Conservation (phyloP, 352 stramenopile genomes). For the Pythium apleroticum region DNA sequence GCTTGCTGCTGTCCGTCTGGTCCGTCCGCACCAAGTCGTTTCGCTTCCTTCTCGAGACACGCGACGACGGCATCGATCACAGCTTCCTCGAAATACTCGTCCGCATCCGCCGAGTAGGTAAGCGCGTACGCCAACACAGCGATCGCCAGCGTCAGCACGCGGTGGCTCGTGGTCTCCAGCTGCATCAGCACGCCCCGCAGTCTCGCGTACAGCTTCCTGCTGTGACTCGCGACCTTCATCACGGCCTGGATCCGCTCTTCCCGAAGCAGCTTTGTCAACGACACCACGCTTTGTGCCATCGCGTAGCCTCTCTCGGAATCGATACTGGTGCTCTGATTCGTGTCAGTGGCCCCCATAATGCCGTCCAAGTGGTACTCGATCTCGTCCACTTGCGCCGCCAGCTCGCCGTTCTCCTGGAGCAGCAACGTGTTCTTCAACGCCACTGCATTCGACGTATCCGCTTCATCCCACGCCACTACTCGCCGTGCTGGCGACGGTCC, state of each 20-base stretch:
- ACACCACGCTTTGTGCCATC: constrained; percentile 36
- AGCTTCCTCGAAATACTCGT: constrained; percentile 38
- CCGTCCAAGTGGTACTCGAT: constrained; percentile 63
- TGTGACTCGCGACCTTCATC: constrained; percentile 34
- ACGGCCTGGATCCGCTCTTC: constrained; percentile 33
- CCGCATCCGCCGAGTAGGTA: constrained; percentile 28
- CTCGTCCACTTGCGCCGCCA: constrained; percentile 51
- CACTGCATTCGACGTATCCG: constrained; percentile 1
- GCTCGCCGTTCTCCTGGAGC: constrained; percentile 60
- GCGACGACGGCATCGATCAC: constrained; percentile 36
- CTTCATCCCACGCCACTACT: background rate
- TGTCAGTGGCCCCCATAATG: constrained; percentile 30
- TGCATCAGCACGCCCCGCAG: constrained; percentile 38
- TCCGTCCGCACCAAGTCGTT: constrained; percentile 1
- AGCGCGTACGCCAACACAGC: constrained; percentile 45
- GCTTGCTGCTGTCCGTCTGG: background rate
- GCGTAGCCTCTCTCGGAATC: constrained; percentile 13
- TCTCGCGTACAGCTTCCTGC: constrained; percentile 23
- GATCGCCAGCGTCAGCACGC: constrained; percentile 29
- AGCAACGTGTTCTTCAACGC: constrained; percentile 49
- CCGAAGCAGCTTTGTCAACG: constrained; percentile 39
- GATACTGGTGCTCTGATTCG: background rate
- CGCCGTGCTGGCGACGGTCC: constrained; percentile 8
- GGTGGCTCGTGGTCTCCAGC: constrained; percentile 5
- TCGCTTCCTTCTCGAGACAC: constrained; percentile 7